Base-by-base conservation (phyloP, 768 basidiomycete genomes). In the Serendipita indica region DNA sequence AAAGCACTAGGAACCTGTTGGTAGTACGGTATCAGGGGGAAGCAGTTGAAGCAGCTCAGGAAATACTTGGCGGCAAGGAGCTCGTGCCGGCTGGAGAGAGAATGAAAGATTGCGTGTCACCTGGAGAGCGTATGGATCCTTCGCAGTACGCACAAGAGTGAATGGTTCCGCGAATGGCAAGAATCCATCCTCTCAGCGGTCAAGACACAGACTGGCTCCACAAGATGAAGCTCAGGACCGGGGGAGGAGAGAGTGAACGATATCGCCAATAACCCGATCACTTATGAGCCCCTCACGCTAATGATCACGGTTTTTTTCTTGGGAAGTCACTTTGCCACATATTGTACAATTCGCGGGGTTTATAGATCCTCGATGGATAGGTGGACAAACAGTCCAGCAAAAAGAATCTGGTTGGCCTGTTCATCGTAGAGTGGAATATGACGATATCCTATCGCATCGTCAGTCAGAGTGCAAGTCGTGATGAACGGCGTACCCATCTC, bases 331-430 rank as follows among this genome's bases (percentile, higher is more conserved):
- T n/a, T n/a, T n/a, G n/a, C n/a, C n/a, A n/a, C n/a, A n/a, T n/a
- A n/a, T n/a, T n/a, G n/a, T n/a, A n/a, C n/a, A n/a, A n/a, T n/a
- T n/a, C n/a, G n/a, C n/a, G n/a, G n/a, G n/a, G n/a, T 54, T 54
- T 30, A 54, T 12, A 49, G 67, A 32, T 74, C 70, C 2, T 69
- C 65, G 37, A 89, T 69, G 13, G 75, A 70, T 43, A 84, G 78
- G 59, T 78, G 72, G 20, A 94, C 83, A 65, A 97, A 96, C n/a
- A 98, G 74, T n/a, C 92, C 92, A 22, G 92, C 89, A 70, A 93
- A 97, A 52, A 97, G 73, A 66, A 84, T 87, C 66, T 92, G 90
- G 35, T 85, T 84, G 39, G 89, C 79, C 67, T 92, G 84, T 1
- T 79, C 72, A 69, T 98, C 94, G 65, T 91, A 88, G 33, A 98